Percentiles rank a stretch among this genome's conserved stretches.
Evolutionary conservation across 1,284 basidiomycete genomes (phyloP).

Genomic region (Caloboletus inedulis): DNA sequence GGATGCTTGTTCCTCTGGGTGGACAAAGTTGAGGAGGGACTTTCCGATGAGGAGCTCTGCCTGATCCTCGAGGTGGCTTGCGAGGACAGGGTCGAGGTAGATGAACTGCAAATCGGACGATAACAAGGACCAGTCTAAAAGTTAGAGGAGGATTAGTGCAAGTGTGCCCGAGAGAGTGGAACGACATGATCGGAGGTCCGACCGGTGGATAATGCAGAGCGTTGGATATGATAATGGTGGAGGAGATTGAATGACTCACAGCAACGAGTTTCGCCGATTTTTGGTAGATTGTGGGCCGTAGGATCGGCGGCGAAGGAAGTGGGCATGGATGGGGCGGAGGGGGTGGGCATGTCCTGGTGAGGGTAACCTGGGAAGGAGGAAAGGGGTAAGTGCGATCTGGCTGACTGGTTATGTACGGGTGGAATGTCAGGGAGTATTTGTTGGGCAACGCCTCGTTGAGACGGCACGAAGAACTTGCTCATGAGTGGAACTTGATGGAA

Average conservation of each 20-base stretch:
- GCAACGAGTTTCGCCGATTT: slow-evolving; percentile 67
- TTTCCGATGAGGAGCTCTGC: slow-evolving; percentile 68
- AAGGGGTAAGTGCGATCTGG: slow-evolving; percentile 38
- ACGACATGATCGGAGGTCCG: slow-evolving; percentile 34
- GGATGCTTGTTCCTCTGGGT: slow-evolving; percentile 82
- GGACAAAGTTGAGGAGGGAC: slow-evolving; percentile 82
- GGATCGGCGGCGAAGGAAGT: slow-evolving; percentile 19
- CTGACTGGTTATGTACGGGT: slow-evolving; percentile 33
- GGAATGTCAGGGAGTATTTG: slow-evolving; percentile 23
- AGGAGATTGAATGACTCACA: slow-evolving; percentile 47
- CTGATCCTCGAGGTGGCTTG: slow-evolving; percentile 72
- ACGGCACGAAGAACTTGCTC: slow-evolving; percentile 41
- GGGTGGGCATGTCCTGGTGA: slow-evolving; percentile 28
- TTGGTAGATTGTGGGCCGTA: slow-evolving; percentile 40
- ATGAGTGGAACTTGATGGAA: slow-evolving; percentile 32
- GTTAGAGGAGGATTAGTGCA: slow-evolving; percentile 14
- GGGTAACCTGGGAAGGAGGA: slow-evolving; percentile 35
- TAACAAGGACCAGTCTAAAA: slow-evolving; percentile 68
- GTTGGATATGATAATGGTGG: slow-evolving; percentile 5
- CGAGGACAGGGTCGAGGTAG: slow-evolving; percentile 86
- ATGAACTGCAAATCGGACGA: slow-evolving; percentile 76
- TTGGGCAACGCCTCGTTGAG: slow-evolving; percentile 38
- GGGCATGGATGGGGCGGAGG: slow-evolving; percentile 20
- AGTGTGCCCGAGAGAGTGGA: slow-evolving; percentile 13
- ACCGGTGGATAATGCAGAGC: slow-evolving; percentile 15